A percentile compares a stretch with the other conserved stretches of the same genome.
Evolutionary conservation across 23 red algal species (phyloP).

Genomic region (Gracilaria vermiculophylla): DNA sequence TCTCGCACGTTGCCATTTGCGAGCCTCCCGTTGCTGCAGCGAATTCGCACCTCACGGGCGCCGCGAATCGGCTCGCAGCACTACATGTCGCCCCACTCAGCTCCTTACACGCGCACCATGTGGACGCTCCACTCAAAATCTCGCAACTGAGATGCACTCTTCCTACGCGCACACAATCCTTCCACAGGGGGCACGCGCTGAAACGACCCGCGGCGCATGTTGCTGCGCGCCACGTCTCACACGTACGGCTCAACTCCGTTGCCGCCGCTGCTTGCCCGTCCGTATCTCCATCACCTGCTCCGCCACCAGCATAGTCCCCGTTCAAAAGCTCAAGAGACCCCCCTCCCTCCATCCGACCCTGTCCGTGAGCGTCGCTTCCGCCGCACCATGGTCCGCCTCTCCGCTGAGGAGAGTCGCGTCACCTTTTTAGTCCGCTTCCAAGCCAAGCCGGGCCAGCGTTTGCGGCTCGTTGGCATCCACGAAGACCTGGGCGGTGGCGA

Average conservation of each 20-base stretch:
- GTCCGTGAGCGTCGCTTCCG: not conserved
- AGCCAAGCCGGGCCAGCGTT: conserved; percentile 54
- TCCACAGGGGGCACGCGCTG: not conserved
- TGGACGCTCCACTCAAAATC: not conserved
- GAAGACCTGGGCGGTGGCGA: conserved; percentile 64
- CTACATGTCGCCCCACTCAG: not conserved
- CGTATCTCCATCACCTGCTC: conserved; percentile 11
- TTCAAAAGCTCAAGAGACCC: too few species aligned
- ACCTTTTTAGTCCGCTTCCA: conserved; percentile 77
- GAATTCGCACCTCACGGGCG: not conserved
- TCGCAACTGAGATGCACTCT: not conserved
- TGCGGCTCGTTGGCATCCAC: conserved; percentile 66
- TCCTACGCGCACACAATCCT: not conserved
- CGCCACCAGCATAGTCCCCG: not conserved
- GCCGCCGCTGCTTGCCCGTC: not conserved
- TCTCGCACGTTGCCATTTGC: not conserved
- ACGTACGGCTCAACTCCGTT: not conserved
- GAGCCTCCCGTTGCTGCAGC: too few species aligned
- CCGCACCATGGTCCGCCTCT: conserved; percentile 55
- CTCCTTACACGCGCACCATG: not conserved
- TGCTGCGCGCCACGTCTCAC: not conserved
- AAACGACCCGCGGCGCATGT: not conserved
- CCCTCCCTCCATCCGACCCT: not conserved
- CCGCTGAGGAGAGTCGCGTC: conserved; percentile 71
- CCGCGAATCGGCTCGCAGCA: not conserved